Percentiles rank a stretch among this genome's conserved stretches.
Conservation (phyloP, 257 asterid genomes). For the Nicotiana otophora region DNA sequence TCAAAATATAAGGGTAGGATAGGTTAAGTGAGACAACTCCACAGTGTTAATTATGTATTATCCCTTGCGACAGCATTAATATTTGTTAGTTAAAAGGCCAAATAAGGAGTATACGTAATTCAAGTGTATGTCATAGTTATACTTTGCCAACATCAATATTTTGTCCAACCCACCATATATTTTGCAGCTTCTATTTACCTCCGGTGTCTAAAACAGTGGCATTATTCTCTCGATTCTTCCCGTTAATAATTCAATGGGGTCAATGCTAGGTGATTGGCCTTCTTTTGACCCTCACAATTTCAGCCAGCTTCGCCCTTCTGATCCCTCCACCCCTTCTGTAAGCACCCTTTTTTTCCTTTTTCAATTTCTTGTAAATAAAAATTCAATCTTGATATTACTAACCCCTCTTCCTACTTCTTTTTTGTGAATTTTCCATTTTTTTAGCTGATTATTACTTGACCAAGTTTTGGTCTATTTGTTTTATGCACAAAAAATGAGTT, state of each 20-base stretch:
- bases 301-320: conserved; percentile 36
- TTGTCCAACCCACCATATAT: background rate
- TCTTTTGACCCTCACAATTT: conserved; percentile 38
- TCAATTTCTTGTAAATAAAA: background rate
- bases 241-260: conserved; percentile 11
- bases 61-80: too few relatives aligned
- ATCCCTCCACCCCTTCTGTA: conserved; percentile 27
- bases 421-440: background rate
- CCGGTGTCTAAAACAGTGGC: background rate
- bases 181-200: background rate
- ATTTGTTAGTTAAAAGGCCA: background rate
- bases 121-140: too few relatives aligned
- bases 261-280: conserved; percentile 39
- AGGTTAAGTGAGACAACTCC: too few relatives aligned
- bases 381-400: background rate
- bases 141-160: background rate
- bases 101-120: background rate
- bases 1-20: too few relatives aligned
- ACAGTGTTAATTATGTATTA: too few relatives aligned
- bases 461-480: background rate
- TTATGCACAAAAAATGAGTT: background rate
- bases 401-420: background rate
- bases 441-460: background rate
- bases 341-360: background rate
- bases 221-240: conserved; percentile 1